Evolutionary conservation across 495 filamentous ascomycete species (phyloP), one percentile per base, ranked within the genome.

Genomic region (Penicillium silybi): DNA sequence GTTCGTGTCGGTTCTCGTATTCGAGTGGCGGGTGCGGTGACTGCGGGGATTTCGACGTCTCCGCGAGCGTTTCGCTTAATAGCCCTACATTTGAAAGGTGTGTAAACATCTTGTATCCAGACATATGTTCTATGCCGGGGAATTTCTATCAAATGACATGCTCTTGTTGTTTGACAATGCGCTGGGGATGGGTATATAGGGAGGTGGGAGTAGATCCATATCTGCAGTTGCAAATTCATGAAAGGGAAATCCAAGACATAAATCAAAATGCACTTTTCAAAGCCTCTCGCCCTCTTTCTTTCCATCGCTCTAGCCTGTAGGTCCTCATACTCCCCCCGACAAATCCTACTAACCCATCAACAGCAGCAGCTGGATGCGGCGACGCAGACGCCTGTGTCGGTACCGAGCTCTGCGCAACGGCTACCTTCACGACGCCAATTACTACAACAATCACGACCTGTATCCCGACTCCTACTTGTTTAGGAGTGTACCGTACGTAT

Each of bases 381-480:
- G 51, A 52, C 5, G 56, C 51, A n/a, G 58, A 59, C 25, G 63
- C 60, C 26, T 72, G 69, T 27, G 45, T 65, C 20, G 50, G 56
- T 10, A 68, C 66, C 19, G 60, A 69, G n/a, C 49, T 40, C 46
- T 71, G 66, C 54, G 58, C 64, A 4, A 71, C 69, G 6, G 61
- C 57, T 20, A 66, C 62, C 23, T 65, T 68, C 39, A 58, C 56
- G 9, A 41, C 50, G 6, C 65, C 65, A 4, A 40, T 42, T n/a
- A 50, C 65, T n/a, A 70, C 68, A 0, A 67, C 64, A 3, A 32
- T 66, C 13, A 68, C 61, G 0, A 63, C 65, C 42, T 71, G 65
- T 22, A 58, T 68, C 4, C 66, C 68, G 1, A 66, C 61, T 0
- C 42, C 66, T 5, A 71, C 68, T 17, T 71, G 68, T 34, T 37